phyloP scores from a whole-genome alignment of 2,329 filamentous ascomycete genomes.

The Diplodia intermedia region DNA sequence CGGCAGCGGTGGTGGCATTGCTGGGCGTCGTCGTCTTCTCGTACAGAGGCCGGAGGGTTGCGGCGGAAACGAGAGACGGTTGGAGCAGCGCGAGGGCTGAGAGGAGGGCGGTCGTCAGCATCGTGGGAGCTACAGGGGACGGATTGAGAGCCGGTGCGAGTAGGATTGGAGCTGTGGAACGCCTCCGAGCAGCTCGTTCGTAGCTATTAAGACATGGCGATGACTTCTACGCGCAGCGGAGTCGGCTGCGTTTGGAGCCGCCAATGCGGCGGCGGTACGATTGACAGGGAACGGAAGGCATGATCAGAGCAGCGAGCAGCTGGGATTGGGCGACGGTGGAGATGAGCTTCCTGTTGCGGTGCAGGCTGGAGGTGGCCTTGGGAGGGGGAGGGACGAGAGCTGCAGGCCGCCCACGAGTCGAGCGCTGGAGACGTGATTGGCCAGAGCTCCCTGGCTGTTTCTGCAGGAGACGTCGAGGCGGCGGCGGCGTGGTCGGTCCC shows the following conservation, averaged over 20 bases:
- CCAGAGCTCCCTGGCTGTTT: neutral
- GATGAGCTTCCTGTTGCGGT: conserved; percentile 22
- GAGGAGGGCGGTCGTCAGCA: neutral
- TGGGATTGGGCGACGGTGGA: neutral
- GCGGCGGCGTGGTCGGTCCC: neutral
- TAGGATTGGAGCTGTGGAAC: too few species aligned
- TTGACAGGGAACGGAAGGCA: neutral
- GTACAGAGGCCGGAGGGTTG: neutral
- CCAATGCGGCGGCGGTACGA: neutral
- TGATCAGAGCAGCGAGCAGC: neutral
- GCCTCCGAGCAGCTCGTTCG: neutral
- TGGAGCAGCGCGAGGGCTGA: conserved; percentile 8
- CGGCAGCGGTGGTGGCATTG: neutral
- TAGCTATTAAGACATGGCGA: neutral
- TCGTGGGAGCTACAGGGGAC: neutral
- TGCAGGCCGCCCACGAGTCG: conserved; percentile 1
- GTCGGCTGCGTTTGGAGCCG: conserved; percentile 5
- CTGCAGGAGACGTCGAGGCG: neutral
- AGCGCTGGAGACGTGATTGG: conserved; percentile 4
- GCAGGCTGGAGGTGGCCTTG: neutral
- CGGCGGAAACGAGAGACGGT: neutral
- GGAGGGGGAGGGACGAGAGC: neutral
- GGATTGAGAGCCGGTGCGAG: neutral
- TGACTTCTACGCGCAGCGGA: neutral
- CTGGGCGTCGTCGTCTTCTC: neutral